Conservation (phyloP, 805 yeast species). For the Candida maesae region DNA sequence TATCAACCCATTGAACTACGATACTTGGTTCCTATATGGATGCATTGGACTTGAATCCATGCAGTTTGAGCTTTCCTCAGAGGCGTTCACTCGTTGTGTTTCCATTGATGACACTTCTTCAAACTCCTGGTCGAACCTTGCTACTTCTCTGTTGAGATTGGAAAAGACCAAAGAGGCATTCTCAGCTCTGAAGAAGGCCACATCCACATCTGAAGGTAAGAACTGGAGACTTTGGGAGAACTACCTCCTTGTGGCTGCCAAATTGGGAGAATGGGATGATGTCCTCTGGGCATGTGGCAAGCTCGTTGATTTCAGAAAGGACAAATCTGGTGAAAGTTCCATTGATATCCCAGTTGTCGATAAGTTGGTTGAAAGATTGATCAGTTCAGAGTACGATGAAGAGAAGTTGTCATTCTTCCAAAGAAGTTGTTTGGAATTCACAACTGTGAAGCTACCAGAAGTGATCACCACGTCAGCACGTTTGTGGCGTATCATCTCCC, state of each 20-base stretch:
- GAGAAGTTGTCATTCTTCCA: conserved; percentile 54
- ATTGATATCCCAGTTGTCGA: conserved; percentile 76
- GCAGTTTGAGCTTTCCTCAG: conserved; percentile 75
- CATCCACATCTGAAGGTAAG: conserved; percentile 60
- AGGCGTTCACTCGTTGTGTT: conserved; percentile 89
- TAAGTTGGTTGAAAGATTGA: conserved; percentile 62
- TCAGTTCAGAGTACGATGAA: conserved; percentile 41
- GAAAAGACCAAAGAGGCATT: conserved; percentile 75
- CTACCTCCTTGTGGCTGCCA: conserved; percentile 75
- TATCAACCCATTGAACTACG: conserved; percentile 68
- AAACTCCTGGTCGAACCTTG: conserved; percentile 88
- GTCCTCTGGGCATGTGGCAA: conserved; percentile 72
- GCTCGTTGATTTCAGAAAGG: conserved; percentile 53
- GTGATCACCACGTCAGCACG: conserved; percentile 58
- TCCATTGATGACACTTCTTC: conserved; percentile 77
- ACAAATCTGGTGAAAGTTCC: conserved; percentile 55
- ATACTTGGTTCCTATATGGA: conserved; percentile 91
- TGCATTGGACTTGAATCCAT: conserved; percentile 76
- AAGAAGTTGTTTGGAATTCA: conserved; percentile 61
- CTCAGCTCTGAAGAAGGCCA: conserved; percentile 78
- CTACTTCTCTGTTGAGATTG: conserved; percentile 66
- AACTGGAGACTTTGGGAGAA: conserved; percentile 94
- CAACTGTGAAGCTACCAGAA: conserved; percentile 64
- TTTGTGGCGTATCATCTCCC: conserved; percentile 80
- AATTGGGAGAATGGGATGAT: conserved; percentile 83